Evolutionary conservation across 106 monocot species (phyloP).

Genomic region (Xerophyta viscosa): DNA sequence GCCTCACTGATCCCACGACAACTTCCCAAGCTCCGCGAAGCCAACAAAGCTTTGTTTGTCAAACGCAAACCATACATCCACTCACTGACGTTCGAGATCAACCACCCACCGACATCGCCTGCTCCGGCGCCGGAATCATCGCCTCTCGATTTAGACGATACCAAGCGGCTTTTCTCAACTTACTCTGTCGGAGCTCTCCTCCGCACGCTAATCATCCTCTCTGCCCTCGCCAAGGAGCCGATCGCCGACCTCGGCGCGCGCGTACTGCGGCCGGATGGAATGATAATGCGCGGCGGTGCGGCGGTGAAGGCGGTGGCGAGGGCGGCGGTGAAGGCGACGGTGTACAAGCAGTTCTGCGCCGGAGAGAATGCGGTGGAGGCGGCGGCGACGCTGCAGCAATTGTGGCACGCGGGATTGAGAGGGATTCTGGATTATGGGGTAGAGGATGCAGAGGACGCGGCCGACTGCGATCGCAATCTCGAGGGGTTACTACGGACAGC

Average conservation of each 20-base stretch:
- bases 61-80: too few species aligned
- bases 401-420: conserved; percentile 53
- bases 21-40: too few species aligned
- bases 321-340: conserved; percentile 40
- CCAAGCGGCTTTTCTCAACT: too few species aligned
- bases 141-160: too few species aligned
- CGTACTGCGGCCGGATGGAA: conserved; percentile 33
- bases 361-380: conserved; percentile 57
- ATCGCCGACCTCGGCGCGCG: conserved; percentile 46
- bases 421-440: conserved; percentile 81
- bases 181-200: too few species aligned
- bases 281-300: conserved; percentile 20
- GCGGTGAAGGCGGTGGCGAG: conserved; percentile 20
- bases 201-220: too few species aligned
- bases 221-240: too few species aligned
- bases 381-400: conserved; percentile 27
- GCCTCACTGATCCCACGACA: too few species aligned
- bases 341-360: conserved; percentile 74
- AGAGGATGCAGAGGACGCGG: conserved; percentile 66
- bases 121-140: too few species aligned
- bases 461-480: conserved; percentile 56
- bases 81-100: too few species aligned
- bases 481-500: conserved; percentile 50
- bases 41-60: too few species aligned
- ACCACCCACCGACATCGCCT: too few species aligned